Percentiles rank a stretch among this genome's conserved stretches.
These are phyloP conservation scores for Aspergillus carbonarius DNA, from an alignment of 2,329 filamentous ascomycete genomes.

Conservation along the genomic window DNA sequence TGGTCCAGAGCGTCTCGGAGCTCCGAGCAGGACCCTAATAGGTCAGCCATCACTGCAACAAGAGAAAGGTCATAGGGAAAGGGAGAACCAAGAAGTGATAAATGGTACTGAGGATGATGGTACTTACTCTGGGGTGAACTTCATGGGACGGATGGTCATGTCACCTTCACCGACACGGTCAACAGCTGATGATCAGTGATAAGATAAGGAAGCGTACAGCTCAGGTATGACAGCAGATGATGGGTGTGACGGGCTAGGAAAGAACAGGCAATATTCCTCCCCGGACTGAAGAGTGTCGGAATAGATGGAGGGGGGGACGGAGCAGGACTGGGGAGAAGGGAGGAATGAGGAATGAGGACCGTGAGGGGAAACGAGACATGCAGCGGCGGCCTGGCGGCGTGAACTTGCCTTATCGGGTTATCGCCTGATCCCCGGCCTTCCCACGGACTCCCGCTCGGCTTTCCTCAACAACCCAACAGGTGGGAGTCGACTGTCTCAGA, in stretches of 20 bases:
- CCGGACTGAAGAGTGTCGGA: neutral
- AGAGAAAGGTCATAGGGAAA: neutral
- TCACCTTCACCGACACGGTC: slow-evolving; percentile 18
- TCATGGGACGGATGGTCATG: slow-evolving; percentile 43
- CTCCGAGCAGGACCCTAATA: slow-evolving; percentile 46
- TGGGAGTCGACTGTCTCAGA: no score
- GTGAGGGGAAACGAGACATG: slow-evolving; percentile 17
- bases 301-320: neutral
- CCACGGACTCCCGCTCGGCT: neutral
- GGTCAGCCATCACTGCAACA: slow-evolving; percentile 1
- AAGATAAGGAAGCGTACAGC: slow-evolving; percentile 19
- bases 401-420: neutral
- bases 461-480: neutral
- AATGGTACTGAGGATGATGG: neutral
- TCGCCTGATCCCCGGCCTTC: neutral
- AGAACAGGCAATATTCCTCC: neutral
- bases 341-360: slow-evolving; percentile 14
- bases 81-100: neutral
- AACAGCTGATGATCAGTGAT: slow-evolving; percentile 1
- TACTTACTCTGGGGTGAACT: slow-evolving; percentile 45
- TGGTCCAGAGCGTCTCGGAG: slow-evolving; percentile 47
- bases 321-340: neutral
- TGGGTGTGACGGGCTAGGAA: slow-evolving; percentile 1
- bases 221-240: slow-evolving; percentile 7
- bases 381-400: slow-evolving; percentile 6